These are phyloP conservation scores for Podila horticola DNA, from an alignment of 192 early-diverging fungal species.

Conservation along the genomic window DNA sequence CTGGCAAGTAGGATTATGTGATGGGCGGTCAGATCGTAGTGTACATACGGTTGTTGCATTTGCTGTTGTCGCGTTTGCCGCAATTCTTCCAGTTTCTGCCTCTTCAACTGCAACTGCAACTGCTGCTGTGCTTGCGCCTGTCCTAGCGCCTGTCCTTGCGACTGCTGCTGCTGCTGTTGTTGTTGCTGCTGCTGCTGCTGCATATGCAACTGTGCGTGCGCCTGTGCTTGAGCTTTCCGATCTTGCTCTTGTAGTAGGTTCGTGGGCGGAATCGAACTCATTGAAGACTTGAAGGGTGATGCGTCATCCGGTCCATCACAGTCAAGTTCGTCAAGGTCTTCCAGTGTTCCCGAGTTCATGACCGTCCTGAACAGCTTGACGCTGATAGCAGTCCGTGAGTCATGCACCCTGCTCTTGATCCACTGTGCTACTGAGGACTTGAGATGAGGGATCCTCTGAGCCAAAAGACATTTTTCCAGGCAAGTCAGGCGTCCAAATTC, in stretches of 20 bases:
- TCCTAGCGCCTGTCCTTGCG: not conserved
- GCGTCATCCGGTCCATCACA: not conserved
- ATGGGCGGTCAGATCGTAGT: too few species aligned
- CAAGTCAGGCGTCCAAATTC: constrained; percentile 39
- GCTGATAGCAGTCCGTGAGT: constrained; percentile 18
- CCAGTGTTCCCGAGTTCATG: constrained; percentile 20
- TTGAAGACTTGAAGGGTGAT: not conserved
- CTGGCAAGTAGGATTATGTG: not conserved
- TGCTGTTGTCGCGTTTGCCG: not conserved
- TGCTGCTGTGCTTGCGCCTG: not conserved
- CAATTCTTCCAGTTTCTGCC: not conserved
- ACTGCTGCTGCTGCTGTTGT: not conserved
- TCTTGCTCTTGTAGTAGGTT: not conserved
- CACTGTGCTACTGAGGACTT: constrained; percentile 30
- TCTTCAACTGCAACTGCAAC: not conserved
- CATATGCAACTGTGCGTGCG: not conserved
- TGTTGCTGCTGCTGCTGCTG: not conserved
- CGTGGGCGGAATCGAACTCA: not conserved
- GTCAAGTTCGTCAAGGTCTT: constrained; percentile 2
- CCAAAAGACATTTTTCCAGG: constrained; percentile 58
- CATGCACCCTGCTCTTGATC: constrained; percentile 26
- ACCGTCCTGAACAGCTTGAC: constrained; percentile 36
- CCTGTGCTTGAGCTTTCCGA: not conserved
- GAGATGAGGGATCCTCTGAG: constrained; percentile 32
- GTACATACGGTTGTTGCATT: not conserved